Base-by-base conservation (phyloP, 1,284 basidiomycete genomes). In the Rhodotorula sp. region DNA sequence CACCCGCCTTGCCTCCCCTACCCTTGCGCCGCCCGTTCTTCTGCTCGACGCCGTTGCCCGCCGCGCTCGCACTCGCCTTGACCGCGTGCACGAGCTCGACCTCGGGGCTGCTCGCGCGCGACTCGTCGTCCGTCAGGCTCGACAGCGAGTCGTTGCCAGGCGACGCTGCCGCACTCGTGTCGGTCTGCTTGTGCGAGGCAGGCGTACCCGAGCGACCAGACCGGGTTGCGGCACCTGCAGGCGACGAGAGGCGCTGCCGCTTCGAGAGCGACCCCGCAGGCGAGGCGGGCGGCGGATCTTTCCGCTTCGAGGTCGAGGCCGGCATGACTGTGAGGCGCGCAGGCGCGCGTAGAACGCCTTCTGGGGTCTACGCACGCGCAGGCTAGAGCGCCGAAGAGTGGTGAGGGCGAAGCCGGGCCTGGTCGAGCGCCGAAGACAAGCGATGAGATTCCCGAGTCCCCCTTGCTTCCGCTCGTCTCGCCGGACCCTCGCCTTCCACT, bases 121-220 rank as follows among this genome's bases (percentile, higher is more conserved):
- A 62, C 48, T 56, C 63, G 14, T 50, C 16, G 13, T 70, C 68
- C n/a, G 68, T 66, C 12, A 70, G 25, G 25, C 64, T 66, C 19
- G 68, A 70, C 41, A 70, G 64, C 25, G 68, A 70, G 54, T 66
- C 68, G 10, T 65, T 52, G 14, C 64, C 68, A 14, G 44, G 68
- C 21, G 63, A 56, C 0, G 46, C 34, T 23, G 54, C 23, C 7
- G 34, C 23, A 23, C 34, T 42, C 34, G 60, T 27, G 1, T 34
- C 34, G 34, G 34, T 19, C 49, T 9, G 27, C 21, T 10, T 34
- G 34, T 41, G 41, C 5, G 60, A 50, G 4, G 34, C 21, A 9
- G 60, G 60, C 8, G 60, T 52, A 19, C 34, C 34, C 34, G 34
- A 34, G 34, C 34, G 34, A 5, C 34, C 34, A 34, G 34, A 2